Conservation (phyloP, 2,329 filamentous ascomycete species). For the Chaetomiaceae sp. region DNA sequence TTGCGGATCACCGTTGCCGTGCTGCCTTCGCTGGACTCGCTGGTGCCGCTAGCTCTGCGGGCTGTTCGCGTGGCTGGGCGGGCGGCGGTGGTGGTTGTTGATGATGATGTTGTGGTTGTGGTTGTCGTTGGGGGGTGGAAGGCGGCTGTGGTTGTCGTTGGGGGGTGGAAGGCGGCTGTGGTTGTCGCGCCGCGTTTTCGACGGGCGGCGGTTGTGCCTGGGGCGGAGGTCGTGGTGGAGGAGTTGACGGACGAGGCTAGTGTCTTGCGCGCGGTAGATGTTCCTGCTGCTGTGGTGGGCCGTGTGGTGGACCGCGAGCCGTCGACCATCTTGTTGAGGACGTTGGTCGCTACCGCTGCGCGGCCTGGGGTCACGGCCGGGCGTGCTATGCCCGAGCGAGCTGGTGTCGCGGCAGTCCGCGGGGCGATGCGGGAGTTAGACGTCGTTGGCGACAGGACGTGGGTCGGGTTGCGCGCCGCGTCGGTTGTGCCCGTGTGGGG, state of each 20-base stretch:
- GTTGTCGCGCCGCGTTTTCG: constrained; percentile 34
- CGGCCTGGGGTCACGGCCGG: constrained; percentile 62
- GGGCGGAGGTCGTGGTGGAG: constrained; percentile 25
- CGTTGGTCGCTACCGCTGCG: constrained; percentile 37
- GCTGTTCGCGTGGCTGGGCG: constrained; percentile 44
- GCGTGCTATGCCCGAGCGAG: constrained; percentile 52
- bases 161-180: constrained; percentile 32
- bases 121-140: not conserved
- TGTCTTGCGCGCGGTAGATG: constrained; percentile 36
- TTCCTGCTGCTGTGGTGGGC: not conserved
- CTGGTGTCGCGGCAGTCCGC: constrained; percentile 36
- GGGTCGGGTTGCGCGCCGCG: constrained; percentile 41
- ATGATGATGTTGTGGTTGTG: constrained; percentile 24
- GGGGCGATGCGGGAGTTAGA: constrained; percentile 69
- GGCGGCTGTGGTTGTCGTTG: constrained; percentile 24
- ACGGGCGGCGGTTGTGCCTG: constrained; percentile 19
- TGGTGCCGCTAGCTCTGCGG: constrained; percentile 53
- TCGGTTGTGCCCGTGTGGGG: constrained; percentile 42
- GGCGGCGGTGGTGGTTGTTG: constrained; percentile 24
- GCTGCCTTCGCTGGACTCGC: constrained; percentile 60
- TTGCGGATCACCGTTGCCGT: constrained; percentile 61
- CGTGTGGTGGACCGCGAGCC: constrained; percentile 43
- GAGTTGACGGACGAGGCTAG: constrained; percentile 14
- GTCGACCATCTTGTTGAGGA: constrained; percentile 55
- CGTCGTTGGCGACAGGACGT: constrained; percentile 76